Conservation (phyloP, 495 filamentous ascomycete genomes). For the Margaritispora aquatica region DNA sequence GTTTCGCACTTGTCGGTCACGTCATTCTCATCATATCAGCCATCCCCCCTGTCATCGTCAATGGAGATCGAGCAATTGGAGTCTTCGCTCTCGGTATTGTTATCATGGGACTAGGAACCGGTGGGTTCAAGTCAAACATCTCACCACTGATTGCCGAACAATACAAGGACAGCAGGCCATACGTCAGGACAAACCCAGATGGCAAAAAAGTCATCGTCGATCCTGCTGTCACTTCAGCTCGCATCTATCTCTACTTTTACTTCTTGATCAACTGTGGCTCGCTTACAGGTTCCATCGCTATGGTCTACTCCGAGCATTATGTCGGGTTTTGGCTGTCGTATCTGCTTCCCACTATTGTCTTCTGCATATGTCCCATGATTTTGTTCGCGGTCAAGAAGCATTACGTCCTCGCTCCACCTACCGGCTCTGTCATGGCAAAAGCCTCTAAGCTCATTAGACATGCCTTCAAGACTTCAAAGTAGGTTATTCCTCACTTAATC, state of each 20-base stretch:
- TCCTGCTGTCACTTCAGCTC: conserved; percentile 65
- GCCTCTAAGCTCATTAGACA: no score
- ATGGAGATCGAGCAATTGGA: no score
- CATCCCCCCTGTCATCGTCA: conserved; percentile 49
- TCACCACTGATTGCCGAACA: conserved; percentile 60
- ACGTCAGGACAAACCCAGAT: conserved; percentile 54
- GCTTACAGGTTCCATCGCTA: conserved; percentile 47
- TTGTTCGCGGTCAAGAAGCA: conserved; percentile 42
- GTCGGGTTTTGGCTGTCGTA: conserved; percentile 69
- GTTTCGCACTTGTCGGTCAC: conserved; percentile 52
- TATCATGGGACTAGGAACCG: no score
- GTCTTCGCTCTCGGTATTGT: no score
- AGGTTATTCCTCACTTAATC: no score
- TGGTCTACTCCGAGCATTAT: conserved; percentile 35
- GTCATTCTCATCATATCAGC: conserved; percentile 49
- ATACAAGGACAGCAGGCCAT: no score
- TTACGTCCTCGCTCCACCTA: conserved; percentile 40
- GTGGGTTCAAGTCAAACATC: conserved; percentile 60
- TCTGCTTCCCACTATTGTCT: conserved; percentile 57
- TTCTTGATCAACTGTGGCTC: conserved; percentile 70
- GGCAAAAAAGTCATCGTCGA: conserved; percentile 74
- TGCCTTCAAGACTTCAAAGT: no score
- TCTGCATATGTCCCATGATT: conserved; percentile 46
- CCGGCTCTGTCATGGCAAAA: no score
- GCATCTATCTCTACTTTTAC: conserved; percentile 60